Evolutionary conservation across 2,329 filamentous ascomycete genomes (phyloP).

Genomic region (Pyricularia grisea): DNA sequence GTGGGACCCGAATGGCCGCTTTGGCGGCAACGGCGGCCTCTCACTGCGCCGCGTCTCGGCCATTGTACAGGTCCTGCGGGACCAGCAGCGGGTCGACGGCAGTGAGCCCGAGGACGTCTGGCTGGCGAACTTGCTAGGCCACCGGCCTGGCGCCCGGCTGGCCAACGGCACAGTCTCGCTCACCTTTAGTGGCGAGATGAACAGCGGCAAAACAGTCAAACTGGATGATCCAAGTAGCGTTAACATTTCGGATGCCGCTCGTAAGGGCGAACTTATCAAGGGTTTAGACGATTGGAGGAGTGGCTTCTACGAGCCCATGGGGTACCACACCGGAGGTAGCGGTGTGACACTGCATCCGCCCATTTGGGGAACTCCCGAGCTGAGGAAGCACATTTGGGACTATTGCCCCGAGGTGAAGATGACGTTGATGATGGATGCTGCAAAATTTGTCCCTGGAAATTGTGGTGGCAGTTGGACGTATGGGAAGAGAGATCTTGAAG

Average conservation of each 20-base stretch:
- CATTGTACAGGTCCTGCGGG: constrained; percentile 40
- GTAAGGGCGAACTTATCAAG: constrained; percentile 22
- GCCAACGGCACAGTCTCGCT: constrained; percentile 41
- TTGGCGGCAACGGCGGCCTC: constrained; percentile 42
- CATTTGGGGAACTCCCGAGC: constrained; percentile 38
- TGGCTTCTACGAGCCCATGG: constrained; percentile 49
- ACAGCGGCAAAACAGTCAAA: constrained; percentile 21
- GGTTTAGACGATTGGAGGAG: constrained; percentile 40
- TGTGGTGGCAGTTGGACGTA: constrained; percentile 31
- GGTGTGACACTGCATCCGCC: constrained; percentile 32
- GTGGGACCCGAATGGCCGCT: constrained; percentile 30
- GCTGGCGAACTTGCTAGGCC: constrained; percentile 41
- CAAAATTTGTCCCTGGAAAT: constrained; percentile 36
- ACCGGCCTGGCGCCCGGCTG: constrained; percentile 35
- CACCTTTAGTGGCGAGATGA: constrained; percentile 41
- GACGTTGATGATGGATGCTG: constrained; percentile 44
- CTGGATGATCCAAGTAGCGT: constrained; percentile 13
- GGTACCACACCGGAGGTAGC: constrained; percentile 44
- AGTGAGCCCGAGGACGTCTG: constrained; percentile 47
- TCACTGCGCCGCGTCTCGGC: constrained; percentile 42
- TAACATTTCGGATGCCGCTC: constrained; percentile 17
- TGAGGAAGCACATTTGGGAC: constrained; percentile 40
- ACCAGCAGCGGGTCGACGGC: constrained; percentile 32
- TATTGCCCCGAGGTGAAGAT: constrained; percentile 53
- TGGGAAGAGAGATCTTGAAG: constrained; percentile 24